Conservation (phyloP, 2,329 filamentous ascomycete genomes). For the Seiridium unicorne region DNA sequence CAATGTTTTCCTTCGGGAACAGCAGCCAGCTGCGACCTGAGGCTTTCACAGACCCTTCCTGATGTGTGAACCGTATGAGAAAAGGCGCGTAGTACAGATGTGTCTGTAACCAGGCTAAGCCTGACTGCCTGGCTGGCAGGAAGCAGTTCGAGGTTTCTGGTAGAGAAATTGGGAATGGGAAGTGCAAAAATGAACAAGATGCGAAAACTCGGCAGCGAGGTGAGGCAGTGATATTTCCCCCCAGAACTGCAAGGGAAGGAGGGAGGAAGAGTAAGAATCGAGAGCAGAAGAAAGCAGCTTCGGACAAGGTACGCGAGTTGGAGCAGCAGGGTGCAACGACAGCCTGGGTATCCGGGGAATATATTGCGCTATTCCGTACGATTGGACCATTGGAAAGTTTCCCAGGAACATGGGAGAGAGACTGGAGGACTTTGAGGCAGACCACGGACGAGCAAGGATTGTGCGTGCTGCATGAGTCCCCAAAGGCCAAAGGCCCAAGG, state of each 20-base stretch:
- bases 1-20: background rate
- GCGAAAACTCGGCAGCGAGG: background rate
- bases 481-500: background rate
- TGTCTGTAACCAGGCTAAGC: no score
- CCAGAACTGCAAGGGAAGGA: background rate
- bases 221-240: background rate
- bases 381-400: background rate
- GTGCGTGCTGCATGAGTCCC: background rate
- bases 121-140: no score
- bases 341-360: slow-evolving; percentile 10
- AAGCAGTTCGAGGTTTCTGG: background rate
- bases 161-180: background rate
- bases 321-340: background rate
- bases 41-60: background rate
- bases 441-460: background rate
- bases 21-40: background rate
- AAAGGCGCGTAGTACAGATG: no score
- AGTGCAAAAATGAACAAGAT: background rate
- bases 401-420: background rate
- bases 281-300: background rate
- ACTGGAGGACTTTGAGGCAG: background rate
- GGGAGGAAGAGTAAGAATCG: background rate
- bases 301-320: background rate
- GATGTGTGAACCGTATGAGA: no score
- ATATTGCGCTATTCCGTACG: slow-evolving; percentile 7